Base-by-base conservation (phyloP, 768 basidiomycete genomes). In the Xerocomellus chrysenteron region DNA sequence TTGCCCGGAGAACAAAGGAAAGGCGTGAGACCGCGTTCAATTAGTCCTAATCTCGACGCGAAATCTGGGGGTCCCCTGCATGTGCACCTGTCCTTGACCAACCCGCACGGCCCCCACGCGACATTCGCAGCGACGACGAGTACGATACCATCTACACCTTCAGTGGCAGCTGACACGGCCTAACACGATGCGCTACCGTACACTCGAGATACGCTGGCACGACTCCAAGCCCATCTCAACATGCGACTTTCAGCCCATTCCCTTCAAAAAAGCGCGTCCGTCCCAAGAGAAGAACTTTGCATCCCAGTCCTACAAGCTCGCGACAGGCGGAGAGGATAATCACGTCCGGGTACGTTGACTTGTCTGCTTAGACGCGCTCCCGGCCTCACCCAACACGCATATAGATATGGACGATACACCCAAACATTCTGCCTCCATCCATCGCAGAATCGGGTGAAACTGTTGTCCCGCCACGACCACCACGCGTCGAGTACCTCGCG, bases 321-420 rank as follows among this genome's bases (percentile, higher is more conserved):
- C 94, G 1, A 98, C 97, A 0, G 94, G 87, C 13, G 97, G 97
- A 45, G 96, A 96, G 68, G 97, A 99, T 68, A 97, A 94, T 66
- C 89, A 95, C 77, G 93, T 99, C 66, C 79, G 97, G 71, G 95
- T 97, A 67, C 74, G 95, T 86, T 47, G 50, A 58, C 52, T 41
- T 48, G 39, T 56, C 32, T 2, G 9, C 28, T 49, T 43, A 28
- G 56, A 60, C 60, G 55, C 61, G 61, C 40, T 50, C 50, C 45
- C 43, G 37, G 43, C 47, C 45, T 60, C 51, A 52, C 28, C 46
- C 40, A 49, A 63, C 42, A 32, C 30, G 24, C 45, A 42, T 39
- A 33, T 54, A 95, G 94, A 71, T 98, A 61, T 97, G 95, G 96
- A 87, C 90, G 84, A 91, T 97, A 28, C 83, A 95, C 71, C 95